Base-by-base conservation (phyloP, 352 stramenopile species). In the Globisporangium echinulatum region DNA sequence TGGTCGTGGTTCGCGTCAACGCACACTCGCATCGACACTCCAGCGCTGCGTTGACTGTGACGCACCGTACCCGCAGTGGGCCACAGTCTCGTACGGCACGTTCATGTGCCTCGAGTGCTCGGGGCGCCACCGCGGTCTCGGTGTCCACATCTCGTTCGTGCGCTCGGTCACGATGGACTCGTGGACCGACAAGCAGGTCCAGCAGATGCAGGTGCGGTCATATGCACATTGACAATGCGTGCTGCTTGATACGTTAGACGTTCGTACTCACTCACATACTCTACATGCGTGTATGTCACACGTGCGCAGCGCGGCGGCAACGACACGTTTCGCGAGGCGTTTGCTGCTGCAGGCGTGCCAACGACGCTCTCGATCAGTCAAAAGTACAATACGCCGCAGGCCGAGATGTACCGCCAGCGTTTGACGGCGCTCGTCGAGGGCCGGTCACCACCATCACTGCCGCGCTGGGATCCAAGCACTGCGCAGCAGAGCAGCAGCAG, bases 51-150 rank as follows among this genome's bases (percentile, higher is more conserved):
- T 98, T 54, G 94, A 98, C 77, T 98, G 94, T 57, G 79, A 92
- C 58, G 92, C 92, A 40, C 79, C 91, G 52, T 98, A 98, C 68
- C 94, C 94, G 19, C 87, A 92, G 53, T 98, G 94, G 94, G 92
- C 93, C 5, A 97, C 88, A 2, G 90, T 96, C 43, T 97, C 92
- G 15, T 98, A 97, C 72, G 94, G 94, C 54, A 95, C 96, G 19
- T 98, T 98, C 64, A 96, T 98, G 72, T 98, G 92, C 57, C 85
- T 98, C 63, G 91, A 98, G 69, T 98, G 93, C 79, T 97, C 89
- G 17, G 92, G 87, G 3, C 80, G 90, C 50, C 93, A 98, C 72
- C 85, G 94, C 39, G 80, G 84, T 14, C 74, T 98, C 52, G 94
- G 93, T 48, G 88, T 97, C 8, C 92, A 98, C 71, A 90, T 98